Evolutionary conservation across 345 rosid species (phyloP).

Genomic region (Rhizophora apiculata): DNA sequence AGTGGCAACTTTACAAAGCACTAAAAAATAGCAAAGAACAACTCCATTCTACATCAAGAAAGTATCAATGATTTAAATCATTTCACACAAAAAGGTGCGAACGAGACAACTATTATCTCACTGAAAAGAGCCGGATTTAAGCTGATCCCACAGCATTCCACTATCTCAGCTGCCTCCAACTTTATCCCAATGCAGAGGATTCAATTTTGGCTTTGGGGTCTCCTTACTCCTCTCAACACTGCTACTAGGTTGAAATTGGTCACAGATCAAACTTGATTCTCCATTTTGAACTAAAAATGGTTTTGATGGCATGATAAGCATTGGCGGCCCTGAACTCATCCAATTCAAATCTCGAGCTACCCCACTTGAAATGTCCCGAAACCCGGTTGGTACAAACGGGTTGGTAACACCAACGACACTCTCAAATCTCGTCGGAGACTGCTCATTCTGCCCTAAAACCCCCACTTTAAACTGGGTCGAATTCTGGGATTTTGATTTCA

Average conservation of each 20-base stretch:
- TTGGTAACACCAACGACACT: slow-evolving; percentile 9
- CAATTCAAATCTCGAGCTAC: slow-evolving; percentile 6
- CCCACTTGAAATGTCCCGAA: slow-evolving; percentile 44
- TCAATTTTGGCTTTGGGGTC: slow-evolving; percentile 62
- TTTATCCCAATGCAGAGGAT: slow-evolving; percentile 97
- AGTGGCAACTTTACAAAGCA: too few relatives aligned
- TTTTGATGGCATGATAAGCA: slow-evolving; percentile 36
- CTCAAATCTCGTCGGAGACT: slow-evolving; percentile 19
- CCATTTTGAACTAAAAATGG: slow-evolving; percentile 28
- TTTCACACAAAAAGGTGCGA: neutral
- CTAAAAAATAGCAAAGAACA: neutral
- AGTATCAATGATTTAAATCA: neutral
- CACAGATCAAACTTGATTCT: slow-evolving; percentile 8
- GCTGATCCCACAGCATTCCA: slow-evolving; percentile 94
- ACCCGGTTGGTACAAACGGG: slow-evolving; percentile 27
- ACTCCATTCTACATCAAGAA: neutral
- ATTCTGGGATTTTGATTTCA: slow-evolving; percentile 35
- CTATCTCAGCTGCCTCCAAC: slow-evolving; percentile 84
- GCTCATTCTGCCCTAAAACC: slow-evolving; percentile 17
- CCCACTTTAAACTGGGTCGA: slow-evolving; percentile 19
- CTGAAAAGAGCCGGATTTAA: slow-evolving; percentile 87
- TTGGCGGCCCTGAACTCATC: slow-evolving; percentile 36
- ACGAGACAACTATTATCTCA: slow-evolving; percentile 32
- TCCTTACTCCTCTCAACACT: slow-evolving; percentile 44
- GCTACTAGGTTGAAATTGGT: slow-evolving; percentile 22